Evolutionary conservation across 805 yeast species (phyloP).

Genomic region (Zygotorulaspora danielsina): DNA sequence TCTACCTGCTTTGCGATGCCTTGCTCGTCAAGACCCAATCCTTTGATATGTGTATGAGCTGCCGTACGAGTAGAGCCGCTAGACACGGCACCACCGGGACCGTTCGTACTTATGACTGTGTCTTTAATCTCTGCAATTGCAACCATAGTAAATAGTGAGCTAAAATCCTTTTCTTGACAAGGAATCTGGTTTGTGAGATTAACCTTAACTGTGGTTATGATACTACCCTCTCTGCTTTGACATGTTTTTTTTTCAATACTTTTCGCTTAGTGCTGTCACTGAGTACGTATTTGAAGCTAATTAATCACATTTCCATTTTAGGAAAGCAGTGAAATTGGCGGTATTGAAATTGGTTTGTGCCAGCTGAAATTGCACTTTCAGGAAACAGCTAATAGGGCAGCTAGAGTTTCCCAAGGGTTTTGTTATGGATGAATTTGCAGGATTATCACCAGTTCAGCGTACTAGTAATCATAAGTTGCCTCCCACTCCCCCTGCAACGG

Average conservation of each 20-base stretch:
- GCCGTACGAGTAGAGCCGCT: constrained; percentile 57
- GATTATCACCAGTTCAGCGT: not conserved
- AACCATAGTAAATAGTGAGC: constrained; percentile 46
- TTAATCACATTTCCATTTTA: not conserved
- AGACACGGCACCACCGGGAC: constrained; percentile 6
- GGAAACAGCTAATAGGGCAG: too few relatives aligned
- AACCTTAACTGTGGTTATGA: not conserved
- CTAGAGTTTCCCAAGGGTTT: too few relatives aligned
- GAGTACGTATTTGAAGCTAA: not conserved
- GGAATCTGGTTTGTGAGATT: too few relatives aligned
- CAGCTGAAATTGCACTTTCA: too few relatives aligned
- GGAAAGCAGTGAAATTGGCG: not conserved
- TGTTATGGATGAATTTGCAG: not conserved
- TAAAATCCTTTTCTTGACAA: not conserved
- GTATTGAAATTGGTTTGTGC: too few relatives aligned
- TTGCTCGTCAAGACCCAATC: constrained; percentile 87
- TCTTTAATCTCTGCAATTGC: constrained; percentile 75
- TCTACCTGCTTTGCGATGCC: constrained; percentile 80
- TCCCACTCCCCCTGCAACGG: constrained; percentile 26
- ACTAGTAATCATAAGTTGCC: constrained; percentile 10
- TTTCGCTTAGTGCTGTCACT: too few relatives aligned
- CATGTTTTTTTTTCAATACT: too few relatives aligned
- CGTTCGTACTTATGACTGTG: constrained; percentile 42
- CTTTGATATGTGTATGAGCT: constrained; percentile 95
- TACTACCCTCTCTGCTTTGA: not conserved